phyloP scores from a whole-genome alignment of 495 filamentous ascomycete genomes.

The Symbiotaphrina buchneri region DNA sequence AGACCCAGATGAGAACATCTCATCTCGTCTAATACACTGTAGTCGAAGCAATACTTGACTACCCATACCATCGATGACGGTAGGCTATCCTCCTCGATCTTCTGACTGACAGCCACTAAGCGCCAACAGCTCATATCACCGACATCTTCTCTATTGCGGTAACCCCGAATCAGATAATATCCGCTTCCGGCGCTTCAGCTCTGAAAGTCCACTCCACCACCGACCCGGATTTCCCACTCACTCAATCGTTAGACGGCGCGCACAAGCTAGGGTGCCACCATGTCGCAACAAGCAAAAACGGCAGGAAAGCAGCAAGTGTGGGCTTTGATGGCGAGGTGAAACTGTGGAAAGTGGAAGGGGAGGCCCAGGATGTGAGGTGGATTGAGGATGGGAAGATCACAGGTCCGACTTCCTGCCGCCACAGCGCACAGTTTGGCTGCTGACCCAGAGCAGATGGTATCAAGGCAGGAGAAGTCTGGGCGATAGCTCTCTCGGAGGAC shows the following conservation, averaged over 20 bases:
- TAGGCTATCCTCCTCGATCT: conserved; percentile 12
- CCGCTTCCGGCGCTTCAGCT: conserved; percentile 59
- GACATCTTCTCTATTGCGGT: conserved; percentile 81
- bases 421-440: too few species aligned
- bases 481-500: conserved; percentile 59
- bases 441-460: conserved; percentile 17
- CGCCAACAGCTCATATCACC: conserved; percentile 35
- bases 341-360: conserved; percentile 34
- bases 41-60: conserved; percentile 98
- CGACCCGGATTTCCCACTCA: conserved; percentile 44
- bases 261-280: conserved; percentile 86
- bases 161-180: conserved; percentile 54
- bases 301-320: conserved; percentile 48
- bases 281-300: conserved; percentile 42
- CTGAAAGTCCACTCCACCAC: conserved; percentile 55
- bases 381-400: conserved; percentile 23
- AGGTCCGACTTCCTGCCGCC: conserved; percentile 16
- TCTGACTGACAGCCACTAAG: conserved; percentile 1
- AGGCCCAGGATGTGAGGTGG: conserved; percentile 24
- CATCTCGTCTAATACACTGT: too few species aligned
- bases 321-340: conserved; percentile 77
- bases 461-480: conserved; percentile 55
- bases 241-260: conserved; percentile 49
- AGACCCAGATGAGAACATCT: conserved; percentile 3
- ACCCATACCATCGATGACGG: conserved; percentile 76